Evolutionary conservation across 176 grass and related monocot genomes (phyloP), one percentile per base, ranked within the genome.

Genomic region (Hsuehochloa calcarea): DNA sequence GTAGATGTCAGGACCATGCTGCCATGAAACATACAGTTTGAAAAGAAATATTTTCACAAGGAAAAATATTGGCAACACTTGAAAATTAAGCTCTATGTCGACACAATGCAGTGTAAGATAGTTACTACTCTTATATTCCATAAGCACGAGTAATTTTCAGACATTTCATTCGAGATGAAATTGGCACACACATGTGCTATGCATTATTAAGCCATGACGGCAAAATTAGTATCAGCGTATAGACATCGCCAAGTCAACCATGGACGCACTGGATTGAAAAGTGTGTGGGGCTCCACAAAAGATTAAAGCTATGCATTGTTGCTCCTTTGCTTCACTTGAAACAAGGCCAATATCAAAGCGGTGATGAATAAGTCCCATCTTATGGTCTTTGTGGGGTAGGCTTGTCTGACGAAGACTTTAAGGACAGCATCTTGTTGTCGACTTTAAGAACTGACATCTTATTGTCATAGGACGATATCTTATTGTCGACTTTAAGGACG

Each of bases 281-380:
- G 54, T 8, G 17, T n/a, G 50, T 70, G 38, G 26, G 20, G 29
- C 31, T 68, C 15, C 60, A 76, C 49, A 62, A 10, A 39, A 8
- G 13, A 17, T 6, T 78, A 78, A 68, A 62, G 40, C 20, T 26
- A 38, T 51, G 55, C 26, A 75, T 88, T 76, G 70, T 82, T 86
- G 76, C 14, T 20, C 15, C 31, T 34, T 64, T 31, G 45, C 22
- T 51, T 72, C 75, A 51, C 34, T 66, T 34, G 12, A 46, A 44
- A 78, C 55, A 65, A 52, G 10, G 65, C 61, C 31, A 64, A 43
- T 34, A 27, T 65, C 56, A 52, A 40, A 15, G 46, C n/a, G n/a
- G n/a, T n/a, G n/a, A n/a, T n/a, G n/a, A n/a, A n/a, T n/a, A n/a
- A n/a, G n/a, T n/a, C n/a, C n/a, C n/a, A n/a, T n/a, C n/a, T n/a